phyloP scores from a whole-genome alignment of 345 rosid genomes.

The Brassica juncea region DNA sequence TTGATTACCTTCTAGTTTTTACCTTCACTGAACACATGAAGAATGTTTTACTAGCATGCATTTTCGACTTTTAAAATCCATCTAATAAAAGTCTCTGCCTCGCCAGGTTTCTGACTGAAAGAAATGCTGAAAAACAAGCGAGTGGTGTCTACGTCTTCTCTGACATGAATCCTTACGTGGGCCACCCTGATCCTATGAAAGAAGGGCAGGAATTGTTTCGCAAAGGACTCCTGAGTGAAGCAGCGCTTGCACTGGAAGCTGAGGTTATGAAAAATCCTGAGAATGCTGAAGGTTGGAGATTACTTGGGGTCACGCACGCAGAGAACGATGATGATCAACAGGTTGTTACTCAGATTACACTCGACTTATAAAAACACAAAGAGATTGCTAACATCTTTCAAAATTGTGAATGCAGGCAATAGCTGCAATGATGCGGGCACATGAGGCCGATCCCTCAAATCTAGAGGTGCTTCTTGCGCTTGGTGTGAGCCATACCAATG shows the following conservation, averaged over 20 bases:
- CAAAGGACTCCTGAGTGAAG: constrained; percentile 98
- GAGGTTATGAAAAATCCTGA: constrained; percentile 97
- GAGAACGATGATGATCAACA: constrained; percentile 99
- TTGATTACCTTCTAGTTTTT: constrained; percentile 3
- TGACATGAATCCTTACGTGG: constrained; percentile 99
- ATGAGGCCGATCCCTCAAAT: constrained; percentile 92
- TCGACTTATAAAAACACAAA: background rate
- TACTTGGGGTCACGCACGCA: constrained; percentile 97
- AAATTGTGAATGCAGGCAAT: constrained; percentile 68
- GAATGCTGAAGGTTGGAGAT: constrained; percentile 99
- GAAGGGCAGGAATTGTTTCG: constrained; percentile 96
- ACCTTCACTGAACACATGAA: background rate
- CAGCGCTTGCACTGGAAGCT: constrained; percentile 98
- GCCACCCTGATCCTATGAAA: constrained; percentile 92
- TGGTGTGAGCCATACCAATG: constrained; percentile 99
- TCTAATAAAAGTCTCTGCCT: constrained; percentile 20
- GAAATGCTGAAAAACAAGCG: constrained; percentile 61
- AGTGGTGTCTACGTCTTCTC: constrained; percentile 96
- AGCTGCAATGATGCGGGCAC: constrained; percentile 99
- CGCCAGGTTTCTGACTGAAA: constrained; percentile 73
- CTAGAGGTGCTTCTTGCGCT: constrained; percentile 98
- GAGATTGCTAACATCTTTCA: constrained; percentile 3
- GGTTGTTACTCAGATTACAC: constrained; percentile 45
- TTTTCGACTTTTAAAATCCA: constrained; percentile 18
- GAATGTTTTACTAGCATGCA: constrained; percentile 3